These are phyloP conservation scores for Trichomonas gallinae DNA, from an alignment of 208 protist genomes.

Conservation along the genomic window DNA sequence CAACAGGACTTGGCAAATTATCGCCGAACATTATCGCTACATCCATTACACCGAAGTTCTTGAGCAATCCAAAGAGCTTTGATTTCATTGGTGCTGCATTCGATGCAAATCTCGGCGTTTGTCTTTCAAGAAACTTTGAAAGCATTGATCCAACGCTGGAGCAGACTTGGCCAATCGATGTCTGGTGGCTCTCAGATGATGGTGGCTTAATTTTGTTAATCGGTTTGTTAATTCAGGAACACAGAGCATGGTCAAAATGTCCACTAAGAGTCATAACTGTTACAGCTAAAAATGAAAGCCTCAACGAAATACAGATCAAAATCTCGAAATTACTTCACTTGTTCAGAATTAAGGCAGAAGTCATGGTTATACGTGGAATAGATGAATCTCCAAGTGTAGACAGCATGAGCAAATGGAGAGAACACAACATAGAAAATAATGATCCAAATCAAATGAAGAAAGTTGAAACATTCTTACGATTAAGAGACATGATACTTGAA, in stretches of 20 bases:
- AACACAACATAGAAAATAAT: background rate
- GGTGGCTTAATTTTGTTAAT: background rate
- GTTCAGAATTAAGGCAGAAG: background rate
- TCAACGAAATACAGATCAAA: background rate
- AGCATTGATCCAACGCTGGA: background rate
- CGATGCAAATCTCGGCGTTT: background rate
- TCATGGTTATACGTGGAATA: background rate
- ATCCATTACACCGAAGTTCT: background rate
- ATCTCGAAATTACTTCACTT: background rate
- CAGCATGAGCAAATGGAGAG: background rate
- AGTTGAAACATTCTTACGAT: background rate
- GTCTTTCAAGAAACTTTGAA: background rate
- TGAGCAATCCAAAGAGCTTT: background rate
- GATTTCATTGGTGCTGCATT: conserved; percentile 7
- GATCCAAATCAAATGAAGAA: background rate
- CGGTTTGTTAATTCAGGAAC: background rate
- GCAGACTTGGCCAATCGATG: background rate
- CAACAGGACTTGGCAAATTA: background rate
- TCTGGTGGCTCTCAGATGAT: conserved; percentile 12
- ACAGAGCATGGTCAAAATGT: background rate
- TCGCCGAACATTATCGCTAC: background rate
- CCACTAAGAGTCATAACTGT: background rate
- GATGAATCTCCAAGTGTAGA: background rate
- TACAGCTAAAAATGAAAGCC: background rate
- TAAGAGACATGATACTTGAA: background rate